These are phyloP conservation scores for Picea abies DNA, from an alignment of 83 land plant genomes.

Conservation along the genomic window DNA sequence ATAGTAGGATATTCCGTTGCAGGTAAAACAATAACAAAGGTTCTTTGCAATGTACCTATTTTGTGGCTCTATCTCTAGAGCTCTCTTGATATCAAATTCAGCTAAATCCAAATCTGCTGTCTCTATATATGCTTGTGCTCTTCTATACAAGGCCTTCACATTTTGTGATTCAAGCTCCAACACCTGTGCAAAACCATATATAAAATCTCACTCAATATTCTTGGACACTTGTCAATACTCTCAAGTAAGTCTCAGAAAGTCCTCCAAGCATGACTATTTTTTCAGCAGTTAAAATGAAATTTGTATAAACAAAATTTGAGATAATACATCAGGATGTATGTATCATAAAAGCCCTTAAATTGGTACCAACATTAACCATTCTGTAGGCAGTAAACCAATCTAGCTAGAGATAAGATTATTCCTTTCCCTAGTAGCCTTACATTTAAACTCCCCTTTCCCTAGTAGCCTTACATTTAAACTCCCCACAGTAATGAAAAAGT, in stretches of 20 bases:
- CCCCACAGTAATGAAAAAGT: neutral
- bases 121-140: conserved; percentile 84
- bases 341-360: too few relatives aligned
- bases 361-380: neutral
- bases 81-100: conserved; percentile 76
- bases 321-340: neutral
- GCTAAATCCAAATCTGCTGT: conserved; percentile 72
- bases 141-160: conserved; percentile 80
- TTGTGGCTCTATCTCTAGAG: conserved; percentile 78
- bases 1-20: neutral
- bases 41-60: conserved; percentile 47
- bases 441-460: too few relatives aligned
- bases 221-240: neutral
- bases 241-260: too few relatives aligned
- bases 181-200: conserved; percentile 39
- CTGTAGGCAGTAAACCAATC: neutral
- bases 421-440: neutral
- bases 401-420: neutral
- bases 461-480: neutral
- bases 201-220: neutral
- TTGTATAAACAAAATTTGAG: too few relatives aligned
- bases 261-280: too few relatives aligned
- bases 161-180: conserved; percentile 67
- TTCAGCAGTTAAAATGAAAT: too few relatives aligned
- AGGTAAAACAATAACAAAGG: neutral